phyloP scores from a whole-genome alignment of 2,329 filamentous ascomycete genomes.

The Lasiodiplodia gonubiensis region DNA sequence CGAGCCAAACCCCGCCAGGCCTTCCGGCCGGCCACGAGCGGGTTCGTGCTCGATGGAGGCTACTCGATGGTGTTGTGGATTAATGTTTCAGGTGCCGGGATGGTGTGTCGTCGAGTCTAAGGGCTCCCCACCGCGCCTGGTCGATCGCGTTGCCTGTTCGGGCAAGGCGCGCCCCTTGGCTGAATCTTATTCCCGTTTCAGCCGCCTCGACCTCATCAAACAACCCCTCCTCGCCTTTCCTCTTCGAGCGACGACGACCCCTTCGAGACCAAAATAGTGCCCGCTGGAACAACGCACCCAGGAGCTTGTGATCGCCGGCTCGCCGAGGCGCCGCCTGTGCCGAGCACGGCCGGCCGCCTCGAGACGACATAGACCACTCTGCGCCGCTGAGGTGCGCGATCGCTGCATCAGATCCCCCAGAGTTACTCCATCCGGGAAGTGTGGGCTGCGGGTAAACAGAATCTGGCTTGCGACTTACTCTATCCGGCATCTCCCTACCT shows the following conservation, averaged over 20 bases:
- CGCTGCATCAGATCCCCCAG: not conserved
- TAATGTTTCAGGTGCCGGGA: constrained; percentile 2
- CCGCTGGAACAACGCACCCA: no score
- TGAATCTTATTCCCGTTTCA: constrained; percentile 17
- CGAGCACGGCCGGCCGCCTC: not conserved
- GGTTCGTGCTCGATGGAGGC: not conserved
- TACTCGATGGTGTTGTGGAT: constrained; percentile 9
- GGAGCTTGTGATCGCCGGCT: not conserved
- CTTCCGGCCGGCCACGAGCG: not conserved
- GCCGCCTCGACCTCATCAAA: constrained; percentile 18
- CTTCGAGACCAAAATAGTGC: not conserved
- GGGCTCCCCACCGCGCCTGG: not conserved
- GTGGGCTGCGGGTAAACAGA: not conserved
- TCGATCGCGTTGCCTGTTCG: constrained; percentile 11
- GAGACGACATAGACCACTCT: not conserved
- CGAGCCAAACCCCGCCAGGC: not conserved
- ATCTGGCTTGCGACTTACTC: not conserved
- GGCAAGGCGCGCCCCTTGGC: constrained; percentile 5
- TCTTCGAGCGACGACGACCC: not conserved
- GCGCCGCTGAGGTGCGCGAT: not conserved
- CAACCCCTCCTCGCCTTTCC: not conserved
- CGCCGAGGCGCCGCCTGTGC: not conserved
- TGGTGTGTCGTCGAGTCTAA: not conserved
- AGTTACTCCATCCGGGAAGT: not conserved
- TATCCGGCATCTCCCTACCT: not conserved